These are phyloP conservation scores for Aspergillus glaucus DNA, from an alignment of 2,329 filamentous ascomycete species.

Conservation along the genomic window DNA sequence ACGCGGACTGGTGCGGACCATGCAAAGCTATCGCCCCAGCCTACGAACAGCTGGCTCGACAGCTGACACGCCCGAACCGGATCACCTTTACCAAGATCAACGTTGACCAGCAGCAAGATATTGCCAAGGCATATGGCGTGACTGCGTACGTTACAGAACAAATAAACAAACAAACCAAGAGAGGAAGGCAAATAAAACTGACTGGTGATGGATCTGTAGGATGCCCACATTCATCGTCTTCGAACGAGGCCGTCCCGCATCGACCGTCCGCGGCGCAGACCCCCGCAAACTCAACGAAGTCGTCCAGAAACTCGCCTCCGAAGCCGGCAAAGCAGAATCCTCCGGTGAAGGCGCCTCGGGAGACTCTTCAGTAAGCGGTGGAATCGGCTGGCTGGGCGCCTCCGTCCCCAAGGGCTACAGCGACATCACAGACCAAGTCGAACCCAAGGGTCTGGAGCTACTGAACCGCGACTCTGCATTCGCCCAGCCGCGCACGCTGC, in stretches of 20 bases:
- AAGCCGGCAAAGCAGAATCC: constrained; percentile 48
- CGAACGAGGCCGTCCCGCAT: constrained; percentile 61
- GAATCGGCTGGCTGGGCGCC: constrained; percentile 64
- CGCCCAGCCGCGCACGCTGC: constrained; percentile 66
- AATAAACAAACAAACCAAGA: not conserved
- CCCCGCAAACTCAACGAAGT: constrained; percentile 62
- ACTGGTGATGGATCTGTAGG: constrained; percentile 25
- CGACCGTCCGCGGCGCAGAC: constrained; percentile 70
- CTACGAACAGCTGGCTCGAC: constrained; percentile 68
- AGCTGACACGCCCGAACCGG: constrained; percentile 63
- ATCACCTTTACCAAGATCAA: constrained; percentile 87
- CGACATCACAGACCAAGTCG: constrained; percentile 77
- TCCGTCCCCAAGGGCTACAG: constrained; percentile 70
- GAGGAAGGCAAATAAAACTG: not conserved
- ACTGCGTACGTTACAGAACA: constrained; percentile 47
- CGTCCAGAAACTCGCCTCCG: constrained; percentile 63
- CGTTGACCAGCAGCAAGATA: constrained; percentile 67
- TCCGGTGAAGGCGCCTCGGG: constrained; percentile 36
- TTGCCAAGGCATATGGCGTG: constrained; percentile 67
- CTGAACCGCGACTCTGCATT: constrained; percentile 77
- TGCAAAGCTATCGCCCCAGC: constrained; percentile 78
- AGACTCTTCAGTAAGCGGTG: constrained; percentile 26
- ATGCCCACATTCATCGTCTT: constrained; percentile 94
- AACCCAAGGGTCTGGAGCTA: constrained; percentile 73
- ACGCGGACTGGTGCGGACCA: constrained; percentile 77